Evolutionary conservation across 2,329 filamentous ascomycete genomes (phyloP).

Genomic region (Pseudocercospora musae): DNA sequence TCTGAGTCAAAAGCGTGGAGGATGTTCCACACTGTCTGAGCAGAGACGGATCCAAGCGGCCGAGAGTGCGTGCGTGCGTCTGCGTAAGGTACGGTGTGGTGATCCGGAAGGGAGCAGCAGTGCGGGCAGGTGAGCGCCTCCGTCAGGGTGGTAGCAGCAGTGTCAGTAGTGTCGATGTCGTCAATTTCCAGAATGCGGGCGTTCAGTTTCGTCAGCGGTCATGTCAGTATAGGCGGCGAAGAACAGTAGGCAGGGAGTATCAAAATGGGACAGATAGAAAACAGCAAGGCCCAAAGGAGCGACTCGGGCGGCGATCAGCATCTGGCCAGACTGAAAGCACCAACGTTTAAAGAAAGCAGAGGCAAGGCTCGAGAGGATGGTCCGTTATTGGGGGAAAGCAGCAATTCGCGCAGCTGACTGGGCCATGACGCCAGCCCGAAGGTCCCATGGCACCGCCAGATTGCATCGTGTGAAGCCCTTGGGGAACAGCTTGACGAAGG

Average conservation of each 20-base stretch:
- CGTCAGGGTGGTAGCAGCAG: background rate
- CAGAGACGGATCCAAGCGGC: constrained; percentile 11
- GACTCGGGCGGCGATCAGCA: constrained; percentile 22
- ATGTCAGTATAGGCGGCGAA: background rate
- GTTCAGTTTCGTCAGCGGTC: background rate
- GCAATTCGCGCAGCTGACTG: constrained; percentile 26
- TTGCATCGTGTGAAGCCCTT: constrained; percentile 32
- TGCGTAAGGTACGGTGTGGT: constrained; percentile 4
- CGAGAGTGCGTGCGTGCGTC: constrained; percentile 16
- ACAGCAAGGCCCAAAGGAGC: constrained; percentile 13
- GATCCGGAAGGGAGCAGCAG: background rate
- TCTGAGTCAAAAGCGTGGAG: constrained; percentile 28
- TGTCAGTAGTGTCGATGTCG: constrained; percentile 1
- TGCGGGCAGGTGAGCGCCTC: background rate
- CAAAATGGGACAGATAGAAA: constrained; percentile 14
- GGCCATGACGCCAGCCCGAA: constrained; percentile 31
- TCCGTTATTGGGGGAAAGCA: constrained; percentile 19
- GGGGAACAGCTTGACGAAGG: constrained; percentile 22
- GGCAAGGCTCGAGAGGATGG: constrained; percentile 8
- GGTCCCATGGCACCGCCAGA: constrained; percentile 32
- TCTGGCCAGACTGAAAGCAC: constrained; percentile 16
- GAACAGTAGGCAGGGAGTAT: constrained; percentile 6
- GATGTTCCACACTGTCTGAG: constrained; percentile 23
- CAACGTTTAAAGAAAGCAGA: constrained; percentile 9
- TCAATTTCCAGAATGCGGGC: background rate